A percentile compares a stretch with the other conserved stretches of the same genome.
These are phyloP conservation scores for Penicillium sp. DNA, from an alignment of 2,329 filamentous ascomycete genomes.

Conservation along the genomic window DNA sequence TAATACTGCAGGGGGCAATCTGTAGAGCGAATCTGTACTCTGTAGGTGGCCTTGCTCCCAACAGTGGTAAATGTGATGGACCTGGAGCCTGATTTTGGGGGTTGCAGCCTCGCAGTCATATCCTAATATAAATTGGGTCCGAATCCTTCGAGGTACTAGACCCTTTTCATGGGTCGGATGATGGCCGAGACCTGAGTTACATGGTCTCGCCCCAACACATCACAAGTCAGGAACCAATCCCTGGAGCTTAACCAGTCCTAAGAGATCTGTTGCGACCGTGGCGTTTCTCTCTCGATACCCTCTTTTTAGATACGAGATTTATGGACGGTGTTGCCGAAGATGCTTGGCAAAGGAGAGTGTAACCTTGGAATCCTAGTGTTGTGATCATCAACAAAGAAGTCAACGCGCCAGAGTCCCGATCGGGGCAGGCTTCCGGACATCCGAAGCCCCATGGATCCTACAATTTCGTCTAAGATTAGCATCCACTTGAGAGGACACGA, in stretches of 20 bases:
- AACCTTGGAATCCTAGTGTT: too few species aligned
- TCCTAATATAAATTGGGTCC: background rate
- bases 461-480: background rate
- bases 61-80: too few species aligned
- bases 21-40: too few species aligned
- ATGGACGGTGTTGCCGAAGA: background rate
- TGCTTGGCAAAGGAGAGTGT: background rate
- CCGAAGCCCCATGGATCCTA: background rate
- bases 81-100: background rate
- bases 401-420: background rate
- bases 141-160: background rate
- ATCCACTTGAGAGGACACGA: background rate
- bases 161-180: background rate
- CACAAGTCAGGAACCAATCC: background rate
- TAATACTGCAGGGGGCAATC: background rate
- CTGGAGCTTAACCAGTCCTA: background rate
- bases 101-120: background rate
- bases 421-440: background rate
- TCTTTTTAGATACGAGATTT: background rate
- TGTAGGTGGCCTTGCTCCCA: background rate
- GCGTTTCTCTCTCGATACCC: background rate
- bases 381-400: background rate
- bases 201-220: background rate
- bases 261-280: background rate
- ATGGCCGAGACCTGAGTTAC: background rate